These are phyloP conservation scores for Metarhizium guizhouense DNA, from an alignment of 2,329 filamentous ascomycete genomes.

Conservation along the genomic window DNA sequence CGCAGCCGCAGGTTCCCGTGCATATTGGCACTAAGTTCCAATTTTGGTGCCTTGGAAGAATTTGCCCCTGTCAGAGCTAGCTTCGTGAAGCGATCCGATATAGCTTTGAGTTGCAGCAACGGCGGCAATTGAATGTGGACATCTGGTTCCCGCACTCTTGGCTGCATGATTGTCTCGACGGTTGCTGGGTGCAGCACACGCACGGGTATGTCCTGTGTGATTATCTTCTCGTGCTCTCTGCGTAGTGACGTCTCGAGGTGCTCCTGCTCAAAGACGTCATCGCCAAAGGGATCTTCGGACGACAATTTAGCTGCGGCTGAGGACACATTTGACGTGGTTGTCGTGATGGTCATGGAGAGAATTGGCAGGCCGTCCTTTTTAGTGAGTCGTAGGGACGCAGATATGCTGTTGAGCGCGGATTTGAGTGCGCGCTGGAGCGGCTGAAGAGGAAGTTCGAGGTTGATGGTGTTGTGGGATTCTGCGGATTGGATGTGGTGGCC, in stretches of 20 bases:
- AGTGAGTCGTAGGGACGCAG: constrained; percentile 79
- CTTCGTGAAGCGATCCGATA: constrained; percentile 91
- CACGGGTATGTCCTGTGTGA: constrained; percentile 95
- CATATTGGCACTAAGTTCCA: constrained; percentile 91
- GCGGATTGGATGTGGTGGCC: constrained; percentile 79
- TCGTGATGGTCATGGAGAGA: constrained; percentile 82
- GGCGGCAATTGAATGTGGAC: constrained; percentile 88
- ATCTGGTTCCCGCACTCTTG: constrained; percentile 80
- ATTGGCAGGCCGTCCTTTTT: constrained; percentile 86
- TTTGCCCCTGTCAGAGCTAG: constrained; percentile 50
- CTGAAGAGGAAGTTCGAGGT: constrained; percentile 86
- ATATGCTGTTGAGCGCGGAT: constrained; percentile 72
- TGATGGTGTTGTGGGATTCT: constrained; percentile 77
- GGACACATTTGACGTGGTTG: constrained; percentile 46
- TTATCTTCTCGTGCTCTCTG: constrained; percentile 76
- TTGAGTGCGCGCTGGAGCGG: constrained; percentile 85
- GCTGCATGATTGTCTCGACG: constrained; percentile 92
- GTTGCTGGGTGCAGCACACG: constrained; percentile 74
- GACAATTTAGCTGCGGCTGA: constrained; percentile 18
- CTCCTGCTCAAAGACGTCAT: constrained; percentile 36
- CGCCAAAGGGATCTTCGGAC: constrained; percentile 29
- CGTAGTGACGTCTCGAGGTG: constrained; percentile 48
- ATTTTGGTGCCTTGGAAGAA: constrained; percentile 47
- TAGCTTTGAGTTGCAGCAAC: constrained; percentile 80
- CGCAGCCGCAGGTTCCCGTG: constrained; percentile 75